Percentiles rank a stretch among this genome's conserved stretches.
phyloP scores from a whole-genome alignment of 371 early-diverging fungal genomes.

The Phascolomyces articulosus region DNA sequence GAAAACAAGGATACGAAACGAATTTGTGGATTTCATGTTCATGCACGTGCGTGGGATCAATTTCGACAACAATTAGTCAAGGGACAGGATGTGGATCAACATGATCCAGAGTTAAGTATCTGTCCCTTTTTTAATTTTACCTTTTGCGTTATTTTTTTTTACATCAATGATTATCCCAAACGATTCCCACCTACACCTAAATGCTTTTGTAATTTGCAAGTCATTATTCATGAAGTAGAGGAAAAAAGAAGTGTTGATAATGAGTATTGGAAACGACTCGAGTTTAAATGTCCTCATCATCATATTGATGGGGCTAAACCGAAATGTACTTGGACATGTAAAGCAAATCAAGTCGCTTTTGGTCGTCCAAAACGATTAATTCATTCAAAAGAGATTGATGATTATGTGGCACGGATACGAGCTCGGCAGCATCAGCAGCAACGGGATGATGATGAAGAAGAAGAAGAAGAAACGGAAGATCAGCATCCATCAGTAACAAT shows the following conservation, averaged over 20 bases:
- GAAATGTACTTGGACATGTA: slow-evolving; percentile 33
- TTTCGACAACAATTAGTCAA: slow-evolving; percentile 17
- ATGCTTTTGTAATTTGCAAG: slow-evolving; percentile 22
- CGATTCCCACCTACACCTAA: slow-evolving; percentile 10
- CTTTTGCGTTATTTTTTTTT: slow-evolving; percentile 41
- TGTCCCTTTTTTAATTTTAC: slow-evolving; percentile 53
- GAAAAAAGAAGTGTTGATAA: not conserved
- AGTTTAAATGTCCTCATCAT: slow-evolving; percentile 35
- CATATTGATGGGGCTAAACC: slow-evolving; percentile 27
- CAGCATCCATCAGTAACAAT: no score
- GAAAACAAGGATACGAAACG: not conserved
- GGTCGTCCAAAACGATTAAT: not conserved
- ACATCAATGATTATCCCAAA: slow-evolving; percentile 22
- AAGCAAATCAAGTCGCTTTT: slow-evolving; percentile 34
- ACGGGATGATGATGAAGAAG: no score
- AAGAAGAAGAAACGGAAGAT: no score
- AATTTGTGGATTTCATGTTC: slow-evolving; percentile 55
- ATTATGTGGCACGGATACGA: not conserved
- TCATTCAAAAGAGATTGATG: not conserved
- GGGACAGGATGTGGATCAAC: slow-evolving; percentile 13
- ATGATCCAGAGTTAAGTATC: slow-evolving; percentile 35
- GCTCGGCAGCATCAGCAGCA: no score
- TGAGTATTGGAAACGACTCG: not conserved
- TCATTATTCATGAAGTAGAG: slow-evolving; percentile 9
- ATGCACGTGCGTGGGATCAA: slow-evolving; percentile 36